phyloP scores from a whole-genome alignment of 768 basidiomycete species.

The Pleurotus djamor region DNA sequence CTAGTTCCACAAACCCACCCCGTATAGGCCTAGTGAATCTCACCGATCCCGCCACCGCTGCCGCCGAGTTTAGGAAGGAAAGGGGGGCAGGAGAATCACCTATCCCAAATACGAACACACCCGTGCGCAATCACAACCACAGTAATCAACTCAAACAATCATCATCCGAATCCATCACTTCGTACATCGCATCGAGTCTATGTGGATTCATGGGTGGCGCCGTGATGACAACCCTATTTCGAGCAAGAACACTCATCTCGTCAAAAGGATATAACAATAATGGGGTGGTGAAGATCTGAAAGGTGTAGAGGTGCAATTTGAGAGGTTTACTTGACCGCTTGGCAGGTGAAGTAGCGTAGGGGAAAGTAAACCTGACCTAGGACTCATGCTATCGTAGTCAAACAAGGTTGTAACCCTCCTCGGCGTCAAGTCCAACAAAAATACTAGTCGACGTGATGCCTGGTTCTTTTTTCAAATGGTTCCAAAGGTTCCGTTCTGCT shows the following conservation, averaged over 20 bases:
- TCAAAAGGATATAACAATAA: neutral
- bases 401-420: neutral
- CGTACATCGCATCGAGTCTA: constrained; percentile 7
- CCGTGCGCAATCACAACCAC: neutral
- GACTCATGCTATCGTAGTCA: neutral
- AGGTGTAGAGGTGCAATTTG: neutral
- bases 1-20: constrained; percentile 35
- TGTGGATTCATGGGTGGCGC: constrained; percentile 16
- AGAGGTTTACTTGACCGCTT: neutral
- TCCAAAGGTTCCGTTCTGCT: neutral
- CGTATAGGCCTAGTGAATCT: constrained; percentile 42
- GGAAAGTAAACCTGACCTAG: too few relatives aligned
- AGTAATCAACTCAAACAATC: neutral
- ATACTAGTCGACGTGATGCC: neutral
- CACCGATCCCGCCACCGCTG: constrained; percentile 34
- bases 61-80: constrained; percentile 33
- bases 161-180: neutral
- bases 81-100: constrained; percentile 29
- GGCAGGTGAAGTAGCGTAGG: neutral
- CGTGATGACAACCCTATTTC: constrained; percentile 8
- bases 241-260: neutral
- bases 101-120: neutral
- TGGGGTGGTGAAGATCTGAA: neutral
- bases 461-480: neutral
- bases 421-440: neutral